Evolutionary conservation across 352 stramenopile genomes (phyloP), one percentile per base, ranked within the genome.

Genomic region (Phytophthora pinifolia): DNA sequence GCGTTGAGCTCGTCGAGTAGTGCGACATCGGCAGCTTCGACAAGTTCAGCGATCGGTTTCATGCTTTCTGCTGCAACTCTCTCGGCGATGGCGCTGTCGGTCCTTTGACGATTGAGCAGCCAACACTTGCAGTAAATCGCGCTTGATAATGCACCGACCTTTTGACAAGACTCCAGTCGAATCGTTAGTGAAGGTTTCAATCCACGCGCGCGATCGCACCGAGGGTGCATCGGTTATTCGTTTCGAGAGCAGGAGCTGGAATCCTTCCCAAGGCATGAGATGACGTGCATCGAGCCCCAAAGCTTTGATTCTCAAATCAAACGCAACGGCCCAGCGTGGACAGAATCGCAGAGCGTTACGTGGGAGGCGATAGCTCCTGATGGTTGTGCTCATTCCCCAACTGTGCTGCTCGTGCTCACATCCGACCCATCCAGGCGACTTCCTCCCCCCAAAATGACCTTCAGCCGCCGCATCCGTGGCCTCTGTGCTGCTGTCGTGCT

Each of bases 281-380:
- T 53, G 39, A 15, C 4, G 37, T 29, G 20, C 20, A 25, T 25
- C 20, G 1, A 25, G n/a, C n/a, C 20, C 20, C 20, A 1, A 25
- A 46, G 4, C 39, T n/a, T 46, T 47, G 48, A 45, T 15, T 36
- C 37, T 14, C n/a, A 59, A 60, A 48, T 46, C 20, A 25, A 25
- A 25, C 20, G 37, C 49, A 56, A 64, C 43, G 8, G 50, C 43
- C 25, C 12, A 36, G 20, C 48, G 30, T 27, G 44, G 37, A 46
- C 42, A 37, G 15, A 65, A 65, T 65, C 56, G 39, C 49, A 59
- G 44, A 54, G 60, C 57, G 57, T 65, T 65, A 55, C 32, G 45
- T 60, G 49, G 41, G 50, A 60, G 34, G 48, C 22, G 27, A 10
- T 41, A 51, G 10, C 9, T 8, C 14, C 25, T 27, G 9, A n/a